Percentiles rank a stretch among this genome's conserved stretches.
These are phyloP conservation scores for Suillus cothurnatus DNA, from an alignment of 768 basidiomycete genomes.

Conservation along the genomic window DNA sequence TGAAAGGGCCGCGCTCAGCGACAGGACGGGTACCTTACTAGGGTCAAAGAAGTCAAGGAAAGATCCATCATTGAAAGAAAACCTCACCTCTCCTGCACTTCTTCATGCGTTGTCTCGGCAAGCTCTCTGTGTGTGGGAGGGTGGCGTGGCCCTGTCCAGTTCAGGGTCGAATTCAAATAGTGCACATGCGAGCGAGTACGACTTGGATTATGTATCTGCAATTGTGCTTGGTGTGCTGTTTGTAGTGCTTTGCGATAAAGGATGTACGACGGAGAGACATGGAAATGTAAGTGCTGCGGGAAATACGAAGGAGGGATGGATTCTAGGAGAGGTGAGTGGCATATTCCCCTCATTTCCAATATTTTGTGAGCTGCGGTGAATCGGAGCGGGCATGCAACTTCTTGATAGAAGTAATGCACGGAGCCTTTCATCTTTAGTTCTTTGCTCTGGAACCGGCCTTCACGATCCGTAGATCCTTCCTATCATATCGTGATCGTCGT, in stretches of 20 bases:
- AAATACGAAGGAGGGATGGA: slow-evolving; percentile 2
- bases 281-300: not conserved
- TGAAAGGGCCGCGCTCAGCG: not conserved
- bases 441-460: not conserved
- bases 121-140: slow-evolving; percentile 46
- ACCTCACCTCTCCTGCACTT: slow-evolving; percentile 35
- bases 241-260: slow-evolving; percentile 53
- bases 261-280: slow-evolving; percentile 32
- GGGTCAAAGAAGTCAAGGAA: not conserved
- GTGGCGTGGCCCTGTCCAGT: slow-evolving; percentile 9
- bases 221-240: slow-evolving; percentile 58
- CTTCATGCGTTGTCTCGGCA: slow-evolving; percentile 53
- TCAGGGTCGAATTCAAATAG: not conserved
- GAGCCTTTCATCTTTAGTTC: not conserved
- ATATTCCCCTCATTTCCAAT: not conserved
- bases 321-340: slow-evolving; percentile 3
- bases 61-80: slow-evolving; percentile 26
- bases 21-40: not conserved
- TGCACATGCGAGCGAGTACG: slow-evolving; percentile 37
- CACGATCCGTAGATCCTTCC: slow-evolving; percentile 2
- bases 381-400: not conserved
- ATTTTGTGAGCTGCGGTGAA: not conserved
- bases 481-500: not conserved
- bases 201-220: slow-evolving; percentile 61
- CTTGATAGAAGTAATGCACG: not conserved